Base-by-base conservation (phyloP, 2,329 filamentous ascomycete species). In the Claviceps spartinae region DNA sequence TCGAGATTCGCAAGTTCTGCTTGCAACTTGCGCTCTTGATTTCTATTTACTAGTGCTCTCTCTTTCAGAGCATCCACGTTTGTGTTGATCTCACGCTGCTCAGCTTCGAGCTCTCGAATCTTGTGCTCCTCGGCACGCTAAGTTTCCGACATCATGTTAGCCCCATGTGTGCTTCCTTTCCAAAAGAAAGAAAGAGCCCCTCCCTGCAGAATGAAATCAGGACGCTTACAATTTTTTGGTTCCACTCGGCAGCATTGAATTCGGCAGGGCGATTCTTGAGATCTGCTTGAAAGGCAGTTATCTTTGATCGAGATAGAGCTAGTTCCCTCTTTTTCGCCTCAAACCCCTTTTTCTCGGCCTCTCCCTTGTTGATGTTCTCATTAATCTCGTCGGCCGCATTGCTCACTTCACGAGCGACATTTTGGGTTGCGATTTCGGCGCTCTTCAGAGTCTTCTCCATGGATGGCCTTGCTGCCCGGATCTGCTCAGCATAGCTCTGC, bases 201-300 rank as follows among this genome's bases (percentile, higher is more conserved):
- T 34, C 8, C 3, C 3, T 34, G 9, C 9, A 11, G 1, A 4
- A 30, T 3, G 7, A 13, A 5, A 51, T 5, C n/a, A 13, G 14
- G 8, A 14, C 8, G 72, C 82, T 67, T 67, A 86, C 84, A 65
- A 89, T 83, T 56, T 79, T 79, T 50, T 81, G 77, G 57, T 91
- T 93, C 69, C 82, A 90, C 4, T 79, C 79, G 5, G 75, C 71
- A 9, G 79, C 67, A 61, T 93, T 82, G 61, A 93, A 88, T 5
- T 82, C 76, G 0, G 76, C 71, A 0, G 84, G 82, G 13, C 74
- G 73, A 44, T 82, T 77, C 53, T 81, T 77, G 57, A 81, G 67
- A 54, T 79, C 75, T 5, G 76, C 80, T 61, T 85, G 76, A n/a
- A 90, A 68, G 6, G 71, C 69, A 2, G 74, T 78, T 47, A 95